phyloP scores from a whole-genome alignment of 176 grass and related monocot species.

The Puccinellia tenuiflora region DNA sequence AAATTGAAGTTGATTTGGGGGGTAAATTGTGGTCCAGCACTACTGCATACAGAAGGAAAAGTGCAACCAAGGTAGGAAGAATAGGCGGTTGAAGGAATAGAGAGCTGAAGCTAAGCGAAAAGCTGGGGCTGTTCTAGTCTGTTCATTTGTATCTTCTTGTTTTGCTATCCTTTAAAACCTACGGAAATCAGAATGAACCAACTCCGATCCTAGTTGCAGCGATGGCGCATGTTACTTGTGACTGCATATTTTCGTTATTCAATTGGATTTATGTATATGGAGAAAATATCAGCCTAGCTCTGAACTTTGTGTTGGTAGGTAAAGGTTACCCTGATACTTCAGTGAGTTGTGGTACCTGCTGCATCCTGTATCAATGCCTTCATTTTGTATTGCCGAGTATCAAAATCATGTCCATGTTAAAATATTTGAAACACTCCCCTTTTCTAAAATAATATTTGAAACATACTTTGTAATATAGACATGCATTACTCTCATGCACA shows the following conservation, averaged over 20 bases:
- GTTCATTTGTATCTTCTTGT: background rate
- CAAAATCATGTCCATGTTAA: background rate
- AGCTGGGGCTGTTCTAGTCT: background rate
- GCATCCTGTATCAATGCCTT: background rate
- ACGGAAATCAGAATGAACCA: background rate
- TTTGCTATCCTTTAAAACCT: background rate
- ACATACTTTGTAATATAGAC: background rate
- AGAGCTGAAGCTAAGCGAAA: background rate
- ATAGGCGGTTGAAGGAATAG: background rate
- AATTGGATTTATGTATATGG: background rate
- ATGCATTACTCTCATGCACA: background rate
- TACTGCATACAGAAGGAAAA: background rate
- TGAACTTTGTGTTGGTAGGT: background rate
- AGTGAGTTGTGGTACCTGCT: background rate
- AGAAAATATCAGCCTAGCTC: background rate
- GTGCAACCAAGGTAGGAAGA: background rate
- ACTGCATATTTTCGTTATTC: background rate
- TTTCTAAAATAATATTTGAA: background rate
- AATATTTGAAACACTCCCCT: background rate
- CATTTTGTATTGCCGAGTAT: background rate
- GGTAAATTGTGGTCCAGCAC: background rate
- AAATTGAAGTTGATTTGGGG: background rate
- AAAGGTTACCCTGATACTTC: background rate
- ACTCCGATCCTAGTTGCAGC: background rate
- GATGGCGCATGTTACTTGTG: background rate